These are phyloP conservation scores for Allodekkera sacchari DNA, from an alignment of 805 yeast species.

Conservation along the genomic window DNA sequence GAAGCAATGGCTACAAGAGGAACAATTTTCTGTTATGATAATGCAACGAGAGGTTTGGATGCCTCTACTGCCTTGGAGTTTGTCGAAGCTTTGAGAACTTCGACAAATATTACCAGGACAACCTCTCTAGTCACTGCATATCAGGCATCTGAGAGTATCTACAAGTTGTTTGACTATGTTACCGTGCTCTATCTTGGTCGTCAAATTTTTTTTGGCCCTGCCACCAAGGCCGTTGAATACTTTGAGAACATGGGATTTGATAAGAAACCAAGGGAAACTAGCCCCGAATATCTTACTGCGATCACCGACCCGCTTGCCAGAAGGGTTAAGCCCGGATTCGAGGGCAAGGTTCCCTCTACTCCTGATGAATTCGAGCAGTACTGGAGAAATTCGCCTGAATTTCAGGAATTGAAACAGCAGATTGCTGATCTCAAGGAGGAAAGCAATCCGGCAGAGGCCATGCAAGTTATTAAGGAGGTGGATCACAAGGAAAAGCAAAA, in stretches of 20 bases:
- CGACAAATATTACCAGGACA: conserved; percentile 45
- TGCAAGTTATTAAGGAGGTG: conserved; percentile 21
- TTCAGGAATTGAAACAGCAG: conserved; percentile 27
- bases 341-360: conserved; percentile 44
- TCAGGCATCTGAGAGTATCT: conserved; percentile 58
- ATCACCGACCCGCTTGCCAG: conserved; percentile 59
- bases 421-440: conserved; percentile 30
- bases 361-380: conserved; percentile 48
- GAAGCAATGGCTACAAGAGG: conserved; percentile 49
- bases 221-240: conserved; percentile 40
- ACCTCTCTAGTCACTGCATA: conserved; percentile 56
- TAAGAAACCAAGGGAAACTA: conserved; percentile 55
- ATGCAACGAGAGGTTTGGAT: conserved; percentile 62
- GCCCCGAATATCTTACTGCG: conserved; percentile 60
- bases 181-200: conserved; percentile 50
- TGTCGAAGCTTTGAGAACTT: conserved; percentile 48
- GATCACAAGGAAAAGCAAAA: conserved; percentile 30
- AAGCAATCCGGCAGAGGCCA: conserved; percentile 25
- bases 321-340: conserved; percentile 38
- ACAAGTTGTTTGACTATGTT: conserved; percentile 51
- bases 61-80: conserved; percentile 65
- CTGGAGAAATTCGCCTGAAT: conserved; percentile 52
- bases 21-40: conserved; percentile 53
- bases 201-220: conserved; percentile 52
- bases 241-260: conserved; percentile 53